Evolutionary conservation across 2,329 filamentous ascomycete genomes (phyloP).

Genomic region (Zymoseptoria tritici): DNA sequence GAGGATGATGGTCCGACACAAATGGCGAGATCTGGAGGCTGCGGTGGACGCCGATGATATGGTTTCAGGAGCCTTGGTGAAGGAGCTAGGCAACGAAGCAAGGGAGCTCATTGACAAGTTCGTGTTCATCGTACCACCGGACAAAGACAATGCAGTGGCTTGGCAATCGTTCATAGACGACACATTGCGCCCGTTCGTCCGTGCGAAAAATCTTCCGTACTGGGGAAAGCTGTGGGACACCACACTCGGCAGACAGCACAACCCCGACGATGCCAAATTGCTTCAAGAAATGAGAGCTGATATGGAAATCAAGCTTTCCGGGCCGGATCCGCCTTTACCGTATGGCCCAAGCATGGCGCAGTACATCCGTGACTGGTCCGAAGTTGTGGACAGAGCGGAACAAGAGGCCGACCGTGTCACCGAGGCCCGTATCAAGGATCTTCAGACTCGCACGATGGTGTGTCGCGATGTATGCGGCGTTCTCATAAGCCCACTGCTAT

Average conservation of each 20-base stretch:
- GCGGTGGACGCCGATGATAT: too few species aligned
- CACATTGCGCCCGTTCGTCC: neutral
- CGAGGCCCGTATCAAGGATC: neutral
- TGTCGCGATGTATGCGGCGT: neutral
- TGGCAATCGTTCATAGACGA: neutral
- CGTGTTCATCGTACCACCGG: neutral
- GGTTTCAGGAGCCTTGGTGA: neutral
- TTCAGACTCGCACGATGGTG: neutral
- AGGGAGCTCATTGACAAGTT: neutral
- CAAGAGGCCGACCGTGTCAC: too few species aligned
- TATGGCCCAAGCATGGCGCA: neutral
- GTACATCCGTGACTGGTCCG: neutral
- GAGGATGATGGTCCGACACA: neutral
- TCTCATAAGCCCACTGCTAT: neutral
- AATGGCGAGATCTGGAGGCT: neutral
- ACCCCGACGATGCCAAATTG: neutral
- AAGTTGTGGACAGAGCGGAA: neutral
- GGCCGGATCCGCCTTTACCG: neutral
- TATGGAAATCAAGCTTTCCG: too few species aligned
- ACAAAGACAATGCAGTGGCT: neutral
- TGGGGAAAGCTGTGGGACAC: neutral
- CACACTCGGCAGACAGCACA: neutral
- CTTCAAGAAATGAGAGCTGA: too few species aligned
- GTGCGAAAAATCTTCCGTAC: neutral
- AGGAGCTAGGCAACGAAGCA: neutral